A percentile compares a stretch with the other conserved stretches of the same genome.
Evolutionary conservation across 345 rosid species (phyloP).

Genomic region (Aquilaria malaccensis): DNA sequence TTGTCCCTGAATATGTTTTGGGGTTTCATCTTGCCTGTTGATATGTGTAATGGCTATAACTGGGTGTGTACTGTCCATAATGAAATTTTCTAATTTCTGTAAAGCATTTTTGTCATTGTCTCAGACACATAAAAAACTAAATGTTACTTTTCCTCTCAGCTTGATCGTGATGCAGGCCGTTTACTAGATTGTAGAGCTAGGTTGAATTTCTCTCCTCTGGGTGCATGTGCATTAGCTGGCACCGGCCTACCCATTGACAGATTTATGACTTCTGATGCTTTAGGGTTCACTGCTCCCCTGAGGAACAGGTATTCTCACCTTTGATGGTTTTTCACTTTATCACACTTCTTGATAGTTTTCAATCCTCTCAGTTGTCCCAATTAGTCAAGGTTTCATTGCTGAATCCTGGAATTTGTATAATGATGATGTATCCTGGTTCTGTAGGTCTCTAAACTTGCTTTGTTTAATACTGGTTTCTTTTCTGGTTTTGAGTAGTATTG

Average conservation of each 20-base stretch:
- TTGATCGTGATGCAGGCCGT: conserved; percentile 89
- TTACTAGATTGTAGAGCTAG: conserved; percentile 69
- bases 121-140: not conserved
- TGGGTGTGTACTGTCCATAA: not conserved
- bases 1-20: too few relatives aligned
- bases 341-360: not conserved
- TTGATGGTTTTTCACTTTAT: not conserved
- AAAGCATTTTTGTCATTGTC: not conserved
- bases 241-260: conserved; percentile 93
- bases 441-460: not conserved
- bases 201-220: conserved; percentile 76
- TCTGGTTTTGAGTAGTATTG: conserved; percentile 44
- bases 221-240: conserved; percentile 98
- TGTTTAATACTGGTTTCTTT: not conserved
- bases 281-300: conserved; percentile 84
- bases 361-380: not conserved
- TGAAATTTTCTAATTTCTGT: not conserved
- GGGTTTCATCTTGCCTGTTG: too few relatives aligned
- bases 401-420: not conserved
- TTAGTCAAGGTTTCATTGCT: not conserved
- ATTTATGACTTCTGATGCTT: conserved; percentile 65
- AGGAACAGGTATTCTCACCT: conserved; percentile 63
- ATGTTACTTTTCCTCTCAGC: conserved; percentile 41
- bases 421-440: not conserved
- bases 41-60: not conserved